Evolutionary conservation across 2,329 filamentous ascomycete genomes (phyloP).

Genomic region (Escovopsis sp.): DNA sequence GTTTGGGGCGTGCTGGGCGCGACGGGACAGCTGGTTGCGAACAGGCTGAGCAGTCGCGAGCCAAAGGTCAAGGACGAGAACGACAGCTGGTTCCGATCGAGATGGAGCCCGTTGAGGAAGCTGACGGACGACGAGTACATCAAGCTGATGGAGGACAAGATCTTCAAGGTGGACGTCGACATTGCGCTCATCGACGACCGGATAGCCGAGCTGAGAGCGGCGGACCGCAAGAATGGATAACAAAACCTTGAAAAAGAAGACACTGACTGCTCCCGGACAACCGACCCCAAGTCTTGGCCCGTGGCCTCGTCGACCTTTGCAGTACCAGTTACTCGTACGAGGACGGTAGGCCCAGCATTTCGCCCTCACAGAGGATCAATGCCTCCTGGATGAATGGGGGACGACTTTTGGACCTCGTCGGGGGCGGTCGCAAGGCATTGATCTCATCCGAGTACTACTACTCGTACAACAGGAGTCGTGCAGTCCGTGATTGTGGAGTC

Average conservation of each 20-base stretch:
- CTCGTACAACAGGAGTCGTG: no score
- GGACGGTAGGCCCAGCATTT: no score
- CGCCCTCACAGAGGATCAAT: no score
- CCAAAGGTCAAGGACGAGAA: constrained; percentile 24
- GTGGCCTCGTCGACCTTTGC: no score
- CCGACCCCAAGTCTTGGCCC: no score
- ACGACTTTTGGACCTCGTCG: no score
- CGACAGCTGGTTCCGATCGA: constrained; percentile 36
- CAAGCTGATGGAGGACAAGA: constrained; percentile 53
- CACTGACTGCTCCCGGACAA: no score
- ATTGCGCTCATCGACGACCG: constrained; percentile 67
- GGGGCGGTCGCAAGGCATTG: no score
- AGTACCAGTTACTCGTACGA: no score
- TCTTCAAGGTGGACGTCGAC: constrained; percentile 57
- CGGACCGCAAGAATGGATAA: constrained; percentile 1
- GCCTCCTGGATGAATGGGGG: no score
- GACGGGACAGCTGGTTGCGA: constrained; percentile 24
- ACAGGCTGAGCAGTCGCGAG: constrained; percentile 14
- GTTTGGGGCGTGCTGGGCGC: constrained; percentile 31
- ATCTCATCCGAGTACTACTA: no score
- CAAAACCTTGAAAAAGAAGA: background rate
- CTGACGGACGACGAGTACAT: constrained; percentile 62
- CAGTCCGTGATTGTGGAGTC: no score
- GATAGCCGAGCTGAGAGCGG: constrained; percentile 32
- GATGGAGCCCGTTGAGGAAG: constrained; percentile 56